These are phyloP conservation scores for Psilocybe tampanensis DNA, from an alignment of 768 basidiomycete genomes.

Conservation along the genomic window DNA sequence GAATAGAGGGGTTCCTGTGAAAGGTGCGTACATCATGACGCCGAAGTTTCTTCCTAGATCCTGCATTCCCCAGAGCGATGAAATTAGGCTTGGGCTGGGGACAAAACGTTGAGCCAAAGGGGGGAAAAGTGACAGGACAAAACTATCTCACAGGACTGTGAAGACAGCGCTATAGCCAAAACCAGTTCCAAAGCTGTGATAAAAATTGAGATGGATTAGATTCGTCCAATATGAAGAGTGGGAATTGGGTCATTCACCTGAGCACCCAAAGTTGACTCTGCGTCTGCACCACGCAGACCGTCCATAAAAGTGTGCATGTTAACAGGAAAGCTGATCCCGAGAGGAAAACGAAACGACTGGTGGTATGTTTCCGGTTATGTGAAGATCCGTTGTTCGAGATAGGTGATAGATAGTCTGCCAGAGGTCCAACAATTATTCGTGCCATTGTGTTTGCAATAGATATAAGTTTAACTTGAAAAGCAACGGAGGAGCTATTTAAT, in stretches of 20 bases:
- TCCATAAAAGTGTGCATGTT: conserved; percentile 55
- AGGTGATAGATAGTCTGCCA: conserved; percentile 77
- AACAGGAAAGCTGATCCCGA: conserved; percentile 50
- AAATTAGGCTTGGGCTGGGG: conserved; percentile 67
- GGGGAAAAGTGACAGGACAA: not conserved
- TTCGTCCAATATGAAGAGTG: not conserved
- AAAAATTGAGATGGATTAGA: conserved; percentile 2
- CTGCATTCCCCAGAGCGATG: conserved; percentile 70
- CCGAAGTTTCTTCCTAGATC: conserved; percentile 80
- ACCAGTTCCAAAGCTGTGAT: conserved; percentile 61
- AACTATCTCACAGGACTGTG: conserved; percentile 60
- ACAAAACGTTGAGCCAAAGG: conserved; percentile 2
- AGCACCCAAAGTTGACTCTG: conserved; percentile 67
- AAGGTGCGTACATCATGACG: conserved; percentile 72
- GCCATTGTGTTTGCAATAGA: conserved; percentile 74
- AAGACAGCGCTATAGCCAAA: conserved; percentile 71
- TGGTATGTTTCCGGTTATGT: conserved; percentile 48
- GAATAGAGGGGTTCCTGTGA: conserved; percentile 73
- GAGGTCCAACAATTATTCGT: conserved; percentile 64
- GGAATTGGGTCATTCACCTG: conserved; percentile 46
- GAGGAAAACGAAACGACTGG: conserved; percentile 68
- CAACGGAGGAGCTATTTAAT: conserved; percentile 41
- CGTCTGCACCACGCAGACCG: conserved; percentile 46
- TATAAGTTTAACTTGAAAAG: conserved; percentile 69
- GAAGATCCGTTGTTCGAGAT: conserved; percentile 39